A percentile compares a stretch with the other conserved stretches of the same genome.
These are phyloP conservation scores for Magnusiomyces suaveolens DNA, from an alignment of 1,139 yeast species.

Conservation along the genomic window DNA sequence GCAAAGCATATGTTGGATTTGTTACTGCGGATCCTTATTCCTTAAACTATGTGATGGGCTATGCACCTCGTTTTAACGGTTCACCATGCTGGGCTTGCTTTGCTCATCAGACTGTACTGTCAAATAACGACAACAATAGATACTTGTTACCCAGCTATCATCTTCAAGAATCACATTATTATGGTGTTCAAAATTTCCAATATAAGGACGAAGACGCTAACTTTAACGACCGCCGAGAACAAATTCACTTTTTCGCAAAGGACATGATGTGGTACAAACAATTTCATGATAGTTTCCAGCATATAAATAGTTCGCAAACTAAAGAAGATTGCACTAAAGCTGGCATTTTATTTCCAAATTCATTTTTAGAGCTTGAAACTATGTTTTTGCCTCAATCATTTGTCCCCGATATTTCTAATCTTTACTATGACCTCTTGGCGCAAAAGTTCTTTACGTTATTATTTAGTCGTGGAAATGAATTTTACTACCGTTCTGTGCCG, in stretches of 20 bases:
- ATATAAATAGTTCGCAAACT: not conserved
- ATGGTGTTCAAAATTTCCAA: not conserved
- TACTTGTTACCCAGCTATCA: not conserved
- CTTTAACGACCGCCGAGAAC: not conserved
- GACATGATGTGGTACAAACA: not conserved
- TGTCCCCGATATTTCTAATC: not conserved
- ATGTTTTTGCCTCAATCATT: not conserved
- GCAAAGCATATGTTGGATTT: slow-evolving; percentile 1
- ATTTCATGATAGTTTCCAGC: not conserved
- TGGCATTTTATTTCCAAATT: not conserved
- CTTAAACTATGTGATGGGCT: not conserved
- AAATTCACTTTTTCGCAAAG: not conserved
- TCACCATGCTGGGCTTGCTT: not conserved
- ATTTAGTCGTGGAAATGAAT: not conserved
- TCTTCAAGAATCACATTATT: not conserved
- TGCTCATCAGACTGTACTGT: not conserved
- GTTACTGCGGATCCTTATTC: not conserved
- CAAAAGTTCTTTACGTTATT: not conserved
- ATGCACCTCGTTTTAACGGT: not conserved
- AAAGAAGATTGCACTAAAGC: not conserved
- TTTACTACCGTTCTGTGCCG: not conserved
- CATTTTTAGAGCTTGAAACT: slow-evolving; percentile 1
- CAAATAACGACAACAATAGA: not conserved
- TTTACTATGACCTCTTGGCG: not conserved
- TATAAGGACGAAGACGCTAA: not conserved